These are phyloP conservation scores for Aureobasidium vineae DNA, from an alignment of 2,329 filamentous ascomycete species.

Conservation along the genomic window DNA sequence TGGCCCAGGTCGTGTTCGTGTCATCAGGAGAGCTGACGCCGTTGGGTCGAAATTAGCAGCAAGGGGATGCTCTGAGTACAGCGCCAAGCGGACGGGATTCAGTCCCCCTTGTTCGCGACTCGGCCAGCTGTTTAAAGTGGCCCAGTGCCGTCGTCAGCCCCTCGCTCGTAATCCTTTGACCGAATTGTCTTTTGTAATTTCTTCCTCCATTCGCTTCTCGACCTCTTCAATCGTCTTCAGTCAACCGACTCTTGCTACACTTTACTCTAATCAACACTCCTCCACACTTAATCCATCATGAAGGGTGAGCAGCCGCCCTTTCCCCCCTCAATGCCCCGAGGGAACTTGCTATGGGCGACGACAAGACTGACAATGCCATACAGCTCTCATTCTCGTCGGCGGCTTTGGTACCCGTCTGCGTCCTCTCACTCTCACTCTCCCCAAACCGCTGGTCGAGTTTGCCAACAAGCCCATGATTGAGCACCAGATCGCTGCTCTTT, in stretches of 20 bases:
- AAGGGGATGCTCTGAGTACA: not conserved
- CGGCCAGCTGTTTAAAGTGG: constrained; percentile 12
- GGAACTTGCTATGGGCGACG: not conserved
- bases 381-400: constrained; percentile 97
- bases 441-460: constrained; percentile 97
- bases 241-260: not conserved
- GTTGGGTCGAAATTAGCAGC: constrained; percentile 23
- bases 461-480: constrained; percentile 99
- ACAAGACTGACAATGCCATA: constrained; percentile 29
- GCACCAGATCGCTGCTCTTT: constrained; percentile 94
- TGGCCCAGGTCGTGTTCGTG: constrained; percentile 11
- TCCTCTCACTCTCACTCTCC: constrained; percentile 92
- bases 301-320: constrained; percentile 19
- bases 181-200: constrained; percentile 14
- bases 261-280: constrained; percentile 17
- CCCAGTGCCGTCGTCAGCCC: constrained; percentile 20
- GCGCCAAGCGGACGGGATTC: constrained; percentile 6
- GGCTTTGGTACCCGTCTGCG: constrained; percentile 97
- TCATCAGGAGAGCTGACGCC: constrained; percentile 18
- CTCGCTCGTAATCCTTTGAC: constrained; percentile 3
- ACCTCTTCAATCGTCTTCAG: not conserved
- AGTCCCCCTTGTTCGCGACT: not conserved
- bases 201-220: constrained; percentile 1
- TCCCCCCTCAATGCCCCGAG: not conserved
- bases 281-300: constrained; percentile 19